phyloP scores from a whole-genome alignment of 73 alveolate species.

The Stentor roeselii region DNA sequence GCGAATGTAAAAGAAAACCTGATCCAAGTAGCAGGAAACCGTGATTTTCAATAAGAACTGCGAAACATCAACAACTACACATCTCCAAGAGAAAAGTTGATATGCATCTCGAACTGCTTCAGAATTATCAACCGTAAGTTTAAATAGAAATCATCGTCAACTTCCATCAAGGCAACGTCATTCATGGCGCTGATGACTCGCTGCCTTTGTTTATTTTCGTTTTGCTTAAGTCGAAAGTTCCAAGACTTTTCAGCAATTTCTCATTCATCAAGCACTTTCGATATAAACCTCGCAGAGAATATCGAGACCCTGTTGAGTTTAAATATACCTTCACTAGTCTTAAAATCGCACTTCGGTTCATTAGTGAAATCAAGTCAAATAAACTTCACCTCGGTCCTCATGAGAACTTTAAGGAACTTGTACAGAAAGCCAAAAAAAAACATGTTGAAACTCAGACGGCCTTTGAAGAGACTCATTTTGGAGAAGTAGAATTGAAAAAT shows the following conservation, averaged over 20 bases:
- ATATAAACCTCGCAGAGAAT: conserved; percentile 7
- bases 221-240: background rate
- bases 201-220: conserved; percentile 27
- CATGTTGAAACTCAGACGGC: background rate
- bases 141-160: conserved; percentile 1
- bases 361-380: background rate
- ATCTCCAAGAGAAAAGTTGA: conserved; percentile 14
- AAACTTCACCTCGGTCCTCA: background rate
- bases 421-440: background rate
- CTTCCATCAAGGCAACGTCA: conserved; percentile 14
- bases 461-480: background rate
- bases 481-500: background rate
- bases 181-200: conserved; percentile 29
- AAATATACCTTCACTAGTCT: conserved; percentile 4
- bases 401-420: conserved; percentile 15
- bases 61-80: conserved; percentile 19
- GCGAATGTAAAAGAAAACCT: background rate
- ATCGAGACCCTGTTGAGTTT: conserved; percentile 26
- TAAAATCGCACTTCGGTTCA: conserved; percentile 16
- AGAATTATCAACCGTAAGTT: conserved; percentile 21
- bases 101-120: conserved; percentile 29
- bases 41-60: background rate
- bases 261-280: background rate
- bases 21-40: background rate
- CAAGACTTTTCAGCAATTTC: conserved; percentile 21